Evolutionary conservation across 345 rosid genomes (phyloP), one percentile per base, ranked within the genome.

Genomic region (Gossypium raimondii): DNA sequence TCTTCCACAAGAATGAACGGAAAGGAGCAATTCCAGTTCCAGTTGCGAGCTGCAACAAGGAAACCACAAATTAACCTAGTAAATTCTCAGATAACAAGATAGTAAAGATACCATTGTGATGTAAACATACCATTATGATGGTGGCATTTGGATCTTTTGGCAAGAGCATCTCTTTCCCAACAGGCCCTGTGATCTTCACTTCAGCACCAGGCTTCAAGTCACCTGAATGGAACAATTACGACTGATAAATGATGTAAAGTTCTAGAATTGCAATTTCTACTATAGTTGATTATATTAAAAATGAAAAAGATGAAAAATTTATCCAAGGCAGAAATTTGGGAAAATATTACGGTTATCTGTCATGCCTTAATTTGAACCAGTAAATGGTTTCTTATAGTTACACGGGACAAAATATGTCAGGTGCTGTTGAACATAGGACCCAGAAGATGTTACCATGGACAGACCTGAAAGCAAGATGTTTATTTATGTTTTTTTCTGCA

Each of bases 91-190:
- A 59, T 59, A 24, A 24, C 11, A 25, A 17, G 70, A 61, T 77
- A 16, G 17, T 77, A 52, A 67, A 20, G 63, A 22, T 9, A 75
- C 66, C 24, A 61, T 74, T 5, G 59, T 12, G 14, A 11, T 48
- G 14, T 48, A 16, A 18, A 48, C 58, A 52, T 76, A 89, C 96
- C 98, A 89, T 92, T 76, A 94, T 76, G 76, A 94, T 61, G 56
- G 97, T 92, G 43, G 97, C 98, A 79, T 89, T 90, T 22, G 98
- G 98, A 78, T 94, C 98, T 83, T 86, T 89, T n/a, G 98, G 98
- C 97, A 90, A 87, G 17, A 94, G 94, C 97, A 94, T 87, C 87
- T 94, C 97, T 81, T 94, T 94, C 58, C 97, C 98, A 41, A 94
- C 86, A n/a, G 98, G 97, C 72, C 97, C 94, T 45, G 97, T 90